phyloP scores from a whole-genome alignment of 2,329 filamentous ascomycete species.

The Cytospora mali region DNA sequence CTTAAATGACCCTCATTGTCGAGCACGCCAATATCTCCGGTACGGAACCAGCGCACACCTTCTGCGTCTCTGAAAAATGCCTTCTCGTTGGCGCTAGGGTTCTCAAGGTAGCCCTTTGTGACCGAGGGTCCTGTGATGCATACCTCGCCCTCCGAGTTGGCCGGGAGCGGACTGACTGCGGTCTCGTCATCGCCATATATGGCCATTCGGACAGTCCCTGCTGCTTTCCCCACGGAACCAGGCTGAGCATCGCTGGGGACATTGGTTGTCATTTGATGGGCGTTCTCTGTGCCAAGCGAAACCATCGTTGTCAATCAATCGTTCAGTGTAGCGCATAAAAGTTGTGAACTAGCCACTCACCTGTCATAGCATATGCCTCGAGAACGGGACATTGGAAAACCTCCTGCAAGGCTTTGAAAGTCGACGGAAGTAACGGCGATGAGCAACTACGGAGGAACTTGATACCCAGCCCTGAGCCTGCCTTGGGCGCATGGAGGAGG shows the following conservation, averaged over 20 bases:
- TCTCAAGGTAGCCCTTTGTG: slow-evolving; percentile 86
- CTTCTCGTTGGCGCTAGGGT: slow-evolving; percentile 71
- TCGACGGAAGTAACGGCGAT: slow-evolving; percentile 69
- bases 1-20: slow-evolving; percentile 77
- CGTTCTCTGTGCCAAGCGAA: slow-evolving; percentile 61
- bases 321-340: neutral
- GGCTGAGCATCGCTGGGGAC: slow-evolving; percentile 69
- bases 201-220: slow-evolving; percentile 73
- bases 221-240: slow-evolving; percentile 80
- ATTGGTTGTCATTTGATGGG: slow-evolving; percentile 74
- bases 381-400: slow-evolving; percentile 78
- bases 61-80: slow-evolving; percentile 64
- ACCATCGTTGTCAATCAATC: neutral
- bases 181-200: slow-evolving; percentile 70
- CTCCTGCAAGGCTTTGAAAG: slow-evolving; percentile 76
- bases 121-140: slow-evolving; percentile 82
- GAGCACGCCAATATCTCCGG: slow-evolving; percentile 80
- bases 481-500: slow-evolving; percentile 72
- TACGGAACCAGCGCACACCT: slow-evolving; percentile 72
- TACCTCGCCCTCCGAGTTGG: slow-evolving; percentile 78
- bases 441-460: slow-evolving; percentile 17
- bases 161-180: slow-evolving; percentile 59
- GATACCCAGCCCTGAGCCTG: slow-evolving; percentile 77
- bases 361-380: slow-evolving; percentile 91
- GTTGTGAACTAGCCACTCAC: neutral